phyloP scores from a whole-genome alignment of 2,329 filamentous ascomycete species.

The Saccharata proteae region DNA sequence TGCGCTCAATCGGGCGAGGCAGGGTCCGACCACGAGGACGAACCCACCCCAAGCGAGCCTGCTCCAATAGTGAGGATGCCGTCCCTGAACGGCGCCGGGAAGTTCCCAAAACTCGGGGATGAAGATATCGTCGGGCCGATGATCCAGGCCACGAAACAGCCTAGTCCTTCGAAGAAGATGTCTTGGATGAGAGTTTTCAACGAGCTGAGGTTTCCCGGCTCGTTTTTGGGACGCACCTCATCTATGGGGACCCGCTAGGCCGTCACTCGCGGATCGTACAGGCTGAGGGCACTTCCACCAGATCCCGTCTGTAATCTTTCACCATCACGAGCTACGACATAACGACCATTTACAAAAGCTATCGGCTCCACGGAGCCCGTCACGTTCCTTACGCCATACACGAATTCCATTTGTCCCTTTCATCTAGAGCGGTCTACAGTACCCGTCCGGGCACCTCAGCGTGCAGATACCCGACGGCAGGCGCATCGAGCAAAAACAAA shows the following conservation, averaged over 20 bases:
- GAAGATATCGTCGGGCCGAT: constrained; percentile 92
- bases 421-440: too few species aligned
- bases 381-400: constrained; percentile 13
- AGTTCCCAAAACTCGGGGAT: constrained; percentile 80
- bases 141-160: constrained; percentile 39
- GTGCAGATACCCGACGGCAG: too few species aligned
- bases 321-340: constrained; percentile 26
- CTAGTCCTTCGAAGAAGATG: constrained; percentile 25
- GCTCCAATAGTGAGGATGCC: constrained; percentile 54
- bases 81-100: constrained; percentile 55
- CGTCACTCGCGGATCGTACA: too few species aligned
- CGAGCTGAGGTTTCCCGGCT: constrained; percentile 24
- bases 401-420: constrained; percentile 19
- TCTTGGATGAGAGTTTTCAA: constrained; percentile 26
- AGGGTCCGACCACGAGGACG: constrained; percentile 20
- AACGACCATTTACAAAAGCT: constrained; percentile 20
- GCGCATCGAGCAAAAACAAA: too few species aligned
- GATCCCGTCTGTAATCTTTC: constrained; percentile 19
- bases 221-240: constrained; percentile 21
- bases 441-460: too few species aligned
- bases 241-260: too few species aligned
- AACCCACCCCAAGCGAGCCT: constrained; percentile 31
- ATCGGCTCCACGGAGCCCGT: constrained; percentile 10
- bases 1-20: constrained; percentile 24
- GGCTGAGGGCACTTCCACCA: too few species aligned